These are phyloP conservation scores for Coelastrella sp. DNA, from an alignment of 139 green algal species.

Conservation along the genomic window DNA sequence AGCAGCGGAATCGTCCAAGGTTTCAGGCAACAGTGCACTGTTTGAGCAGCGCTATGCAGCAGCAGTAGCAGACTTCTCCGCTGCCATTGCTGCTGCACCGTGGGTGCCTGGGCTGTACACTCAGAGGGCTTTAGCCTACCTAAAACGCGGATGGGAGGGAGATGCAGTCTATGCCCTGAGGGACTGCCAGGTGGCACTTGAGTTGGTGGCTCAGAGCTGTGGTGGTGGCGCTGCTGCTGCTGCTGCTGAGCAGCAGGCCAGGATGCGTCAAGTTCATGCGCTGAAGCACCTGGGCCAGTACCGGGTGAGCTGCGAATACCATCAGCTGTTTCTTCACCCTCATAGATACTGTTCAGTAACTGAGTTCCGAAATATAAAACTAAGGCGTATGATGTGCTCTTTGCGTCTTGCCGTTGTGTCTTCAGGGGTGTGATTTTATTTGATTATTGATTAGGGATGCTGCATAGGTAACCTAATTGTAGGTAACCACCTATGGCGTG, in stretches of 20 bases:
- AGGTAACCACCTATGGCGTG: too few species aligned
- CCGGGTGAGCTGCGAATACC: constrained; percentile 44
- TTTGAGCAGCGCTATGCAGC: constrained; percentile 56
- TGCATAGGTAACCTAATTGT: too few species aligned
- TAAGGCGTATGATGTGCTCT: too few species aligned
- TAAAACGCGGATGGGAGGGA: constrained; percentile 71
- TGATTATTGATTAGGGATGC: too few species aligned
- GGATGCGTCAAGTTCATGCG: constrained; percentile 61
- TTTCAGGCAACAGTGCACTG: constrained; percentile 61
- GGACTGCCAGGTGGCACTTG: constrained; percentile 66
- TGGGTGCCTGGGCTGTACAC: constrained; percentile 56
- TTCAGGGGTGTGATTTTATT: too few species aligned
- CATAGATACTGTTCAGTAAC: not conserved
- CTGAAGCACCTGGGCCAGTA: constrained; percentile 65
- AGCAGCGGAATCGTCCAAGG: constrained; percentile 61
- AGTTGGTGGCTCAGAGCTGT: constrained; percentile 44
- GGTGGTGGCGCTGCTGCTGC: constrained; percentile 4
- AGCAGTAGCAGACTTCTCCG: constrained; percentile 63
- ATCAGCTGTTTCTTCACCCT: not conserved
- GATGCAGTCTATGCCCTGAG: constrained; percentile 71
- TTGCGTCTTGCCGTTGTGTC: too few species aligned
- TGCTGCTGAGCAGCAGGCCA: constrained; percentile 47
- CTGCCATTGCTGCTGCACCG: constrained; percentile 64
- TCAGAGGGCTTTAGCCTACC: constrained; percentile 60
- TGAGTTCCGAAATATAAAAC: too few species aligned